A percentile compares a stretch with the other conserved stretches of the same genome.
phyloP scores from a whole-genome alignment of 805 yeast genomes.

The Saccharomycopsis javanensis region DNA sequence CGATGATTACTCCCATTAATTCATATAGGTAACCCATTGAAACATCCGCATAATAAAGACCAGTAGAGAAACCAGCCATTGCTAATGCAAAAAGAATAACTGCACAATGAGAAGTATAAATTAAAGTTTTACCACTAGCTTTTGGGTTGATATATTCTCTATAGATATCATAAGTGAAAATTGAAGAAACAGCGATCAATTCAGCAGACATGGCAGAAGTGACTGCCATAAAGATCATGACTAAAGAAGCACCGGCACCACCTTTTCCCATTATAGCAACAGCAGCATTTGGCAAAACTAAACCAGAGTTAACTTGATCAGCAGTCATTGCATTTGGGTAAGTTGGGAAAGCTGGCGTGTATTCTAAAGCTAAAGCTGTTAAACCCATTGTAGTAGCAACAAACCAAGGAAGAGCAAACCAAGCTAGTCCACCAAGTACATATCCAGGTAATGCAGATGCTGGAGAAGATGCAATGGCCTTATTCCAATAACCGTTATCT shows the following conservation, averaged over 20 bases:
- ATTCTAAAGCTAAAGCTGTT: constrained; percentile 69
- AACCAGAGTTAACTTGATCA: constrained; percentile 71
- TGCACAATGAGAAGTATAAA: constrained; percentile 55
- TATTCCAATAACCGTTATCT: constrained; percentile 84
- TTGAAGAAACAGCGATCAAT: constrained; percentile 77
- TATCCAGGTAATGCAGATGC: constrained; percentile 82
- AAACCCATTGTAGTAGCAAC: constrained; percentile 80
- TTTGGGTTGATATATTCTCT: constrained; percentile 68
- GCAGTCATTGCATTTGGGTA: constrained; percentile 59
- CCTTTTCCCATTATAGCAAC: constrained; percentile 76
- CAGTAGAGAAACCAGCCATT: constrained; percentile 79
- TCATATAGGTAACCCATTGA: constrained; percentile 83
- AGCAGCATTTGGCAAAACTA: constrained; percentile 61
- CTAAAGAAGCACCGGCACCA: constrained; percentile 76
- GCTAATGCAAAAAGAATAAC: constrained; percentile 51
- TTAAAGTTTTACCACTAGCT: constrained; percentile 67
- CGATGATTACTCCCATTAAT: constrained; percentile 81
- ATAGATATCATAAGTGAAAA: constrained; percentile 79
- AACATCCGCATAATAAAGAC: constrained; percentile 70
- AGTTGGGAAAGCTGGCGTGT: constrained; percentile 65
- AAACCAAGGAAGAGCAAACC: constrained; percentile 86
- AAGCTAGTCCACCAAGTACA: constrained; percentile 77
- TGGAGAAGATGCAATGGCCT: constrained; percentile 80
- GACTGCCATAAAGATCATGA: constrained; percentile 83
- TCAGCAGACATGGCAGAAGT: constrained; percentile 91